Percentiles rank a stretch among this genome's conserved stretches.
Evolutionary conservation across 208 protist genomes (phyloP).

Genomic region (Leptomonas seymouri): DNA sequence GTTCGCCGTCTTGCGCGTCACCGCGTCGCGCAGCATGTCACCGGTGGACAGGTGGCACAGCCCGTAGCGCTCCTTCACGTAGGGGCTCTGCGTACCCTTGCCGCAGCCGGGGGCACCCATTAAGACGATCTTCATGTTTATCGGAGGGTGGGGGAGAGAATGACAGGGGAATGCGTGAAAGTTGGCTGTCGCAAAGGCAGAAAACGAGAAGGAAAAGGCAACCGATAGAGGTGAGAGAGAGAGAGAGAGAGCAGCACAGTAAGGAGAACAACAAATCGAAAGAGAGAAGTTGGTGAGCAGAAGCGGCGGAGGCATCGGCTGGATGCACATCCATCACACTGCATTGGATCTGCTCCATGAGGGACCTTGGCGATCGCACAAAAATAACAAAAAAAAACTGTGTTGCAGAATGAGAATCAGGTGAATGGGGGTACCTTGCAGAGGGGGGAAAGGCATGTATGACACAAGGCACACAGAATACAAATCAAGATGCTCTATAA

Average conservation of each 20-base stretch:
- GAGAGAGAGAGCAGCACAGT: not conserved
- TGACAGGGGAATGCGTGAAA: not conserved
- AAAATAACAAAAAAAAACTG: too few species aligned
- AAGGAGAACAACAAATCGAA: slow-evolving; percentile 2
- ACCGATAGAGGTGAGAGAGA: not conserved
- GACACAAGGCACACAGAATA: too few species aligned
- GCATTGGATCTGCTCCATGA: too few species aligned
- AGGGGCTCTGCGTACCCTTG: slow-evolving; percentile 94
- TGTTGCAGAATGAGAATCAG: too few species aligned
- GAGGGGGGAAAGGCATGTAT: too few species aligned
- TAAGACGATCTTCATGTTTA: slow-evolving; percentile 88
- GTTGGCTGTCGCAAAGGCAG: not conserved
- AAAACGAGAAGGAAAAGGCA: not conserved
- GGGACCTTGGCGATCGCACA: too few species aligned
- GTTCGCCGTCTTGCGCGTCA: slow-evolving; percentile 68
- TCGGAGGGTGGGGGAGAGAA: too few species aligned
- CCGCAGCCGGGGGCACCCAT: slow-evolving; percentile 93
- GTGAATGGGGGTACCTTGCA: too few species aligned
- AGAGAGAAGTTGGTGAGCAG: not conserved
- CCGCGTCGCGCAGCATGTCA: slow-evolving; percentile 92
- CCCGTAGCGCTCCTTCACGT: slow-evolving; percentile 90
- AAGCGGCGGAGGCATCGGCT: not conserved
- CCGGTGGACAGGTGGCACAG: slow-evolving; percentile 94
- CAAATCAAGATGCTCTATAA: too few species aligned
- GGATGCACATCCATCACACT: too few species aligned